Conservation (phyloP, 225 moss, liverwort and hornwort genomes). For the Sphagnum tenellum region DNA sequence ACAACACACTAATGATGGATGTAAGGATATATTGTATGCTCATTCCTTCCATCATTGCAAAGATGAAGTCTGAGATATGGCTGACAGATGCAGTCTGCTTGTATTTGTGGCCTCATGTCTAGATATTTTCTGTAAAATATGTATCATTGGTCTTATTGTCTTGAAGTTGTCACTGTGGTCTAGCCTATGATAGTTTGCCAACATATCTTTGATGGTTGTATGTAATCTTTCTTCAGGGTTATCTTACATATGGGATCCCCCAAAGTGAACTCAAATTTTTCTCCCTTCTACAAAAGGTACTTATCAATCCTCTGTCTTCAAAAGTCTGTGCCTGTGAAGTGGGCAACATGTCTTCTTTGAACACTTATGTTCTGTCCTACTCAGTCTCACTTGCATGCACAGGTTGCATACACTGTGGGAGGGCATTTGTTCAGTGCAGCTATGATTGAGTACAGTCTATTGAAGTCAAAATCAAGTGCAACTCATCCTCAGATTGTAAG, state of each 20-base stretch:
- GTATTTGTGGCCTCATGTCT: no score
- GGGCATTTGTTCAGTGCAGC: constrained; percentile 75
- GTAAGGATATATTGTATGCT: constrained; percentile 28
- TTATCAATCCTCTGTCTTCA: not conserved
- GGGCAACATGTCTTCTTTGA: constrained; percentile 2
- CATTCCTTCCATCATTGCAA: no score
- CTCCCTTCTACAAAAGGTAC: constrained; percentile 72
- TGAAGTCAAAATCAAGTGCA: constrained; percentile 51
- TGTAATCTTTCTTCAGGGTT: constrained; percentile 46
- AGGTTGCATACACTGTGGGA: constrained; percentile 88
- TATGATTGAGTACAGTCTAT: constrained; percentile 60
- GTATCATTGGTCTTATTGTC: not conserved
- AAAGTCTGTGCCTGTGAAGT: no score
- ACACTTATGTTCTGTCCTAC: not conserved
- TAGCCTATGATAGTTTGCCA: no score
- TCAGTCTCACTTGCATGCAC: not conserved
- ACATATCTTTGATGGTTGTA: no score
- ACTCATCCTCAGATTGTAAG: constrained; percentile 83
- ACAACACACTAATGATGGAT: constrained; percentile 95
- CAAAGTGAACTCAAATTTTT: constrained; percentile 77
- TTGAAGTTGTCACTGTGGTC: no score
- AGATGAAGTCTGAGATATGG: no score
- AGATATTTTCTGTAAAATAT: no score
- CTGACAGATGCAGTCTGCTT: constrained; percentile 3
- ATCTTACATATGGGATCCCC: constrained; percentile 77